A percentile compares a stretch with the other conserved stretches of the same genome.
phyloP scores from a whole-genome alignment of 129 eudicot genomes.

The Flaveria ramosissima region DNA sequence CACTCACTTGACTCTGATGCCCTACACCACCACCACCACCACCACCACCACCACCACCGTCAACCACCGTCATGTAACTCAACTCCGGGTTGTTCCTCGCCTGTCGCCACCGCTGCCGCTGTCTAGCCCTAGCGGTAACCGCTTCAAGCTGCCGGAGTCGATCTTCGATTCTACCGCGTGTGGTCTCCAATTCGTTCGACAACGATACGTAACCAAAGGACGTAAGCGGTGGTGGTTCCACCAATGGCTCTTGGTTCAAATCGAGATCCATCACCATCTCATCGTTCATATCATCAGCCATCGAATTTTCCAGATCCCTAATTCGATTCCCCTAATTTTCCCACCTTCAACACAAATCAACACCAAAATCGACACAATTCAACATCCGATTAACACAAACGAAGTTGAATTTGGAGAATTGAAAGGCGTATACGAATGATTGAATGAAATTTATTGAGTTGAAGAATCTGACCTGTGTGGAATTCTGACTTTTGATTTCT shows the following conservation, averaged over 20 bases:
- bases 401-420: neutral
- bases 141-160: constrained; percentile 77
- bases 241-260: constrained; percentile 63
- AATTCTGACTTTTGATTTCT: neutral
- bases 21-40: constrained; percentile 10
- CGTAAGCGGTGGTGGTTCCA: constrained; percentile 30
- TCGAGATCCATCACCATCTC: constrained; percentile 61
- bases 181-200: constrained; percentile 46
- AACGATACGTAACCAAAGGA: constrained; percentile 40
- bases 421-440: neutral
- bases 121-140: constrained; percentile 64
- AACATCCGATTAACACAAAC: neutral
- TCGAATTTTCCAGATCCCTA: constrained; percentile 37
- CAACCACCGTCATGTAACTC: constrained; percentile 33
- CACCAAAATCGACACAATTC: neutral
- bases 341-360: constrained; percentile 28
- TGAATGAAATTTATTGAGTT: neutral
- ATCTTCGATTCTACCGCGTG: constrained; percentile 59
- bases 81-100: constrained; percentile 42
- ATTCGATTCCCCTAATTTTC: neutral
- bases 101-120: constrained; percentile 66
- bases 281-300: constrained; percentile 56
- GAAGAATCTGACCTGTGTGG: constrained; percentile 26
- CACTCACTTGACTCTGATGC: constrained; percentile 19
- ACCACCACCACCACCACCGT: neutral